These are phyloP conservation scores for Suillus subaureus DNA, from an alignment of 768 basidiomycete species.

Conservation along the genomic window DNA sequence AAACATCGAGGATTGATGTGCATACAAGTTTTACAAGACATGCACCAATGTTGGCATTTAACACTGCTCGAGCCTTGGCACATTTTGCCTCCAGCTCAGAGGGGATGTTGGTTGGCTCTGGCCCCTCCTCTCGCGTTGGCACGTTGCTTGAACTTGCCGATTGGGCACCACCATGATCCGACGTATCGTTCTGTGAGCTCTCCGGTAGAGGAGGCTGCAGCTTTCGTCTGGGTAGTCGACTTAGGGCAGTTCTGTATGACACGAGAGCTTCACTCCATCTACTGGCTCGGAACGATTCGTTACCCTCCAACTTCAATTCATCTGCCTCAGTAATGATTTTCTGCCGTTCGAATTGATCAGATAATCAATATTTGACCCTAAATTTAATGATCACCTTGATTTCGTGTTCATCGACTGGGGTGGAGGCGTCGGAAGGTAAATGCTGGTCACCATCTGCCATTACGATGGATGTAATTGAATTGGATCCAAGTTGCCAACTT, in stretches of 20 bases:
- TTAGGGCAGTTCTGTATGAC: slow-evolving; percentile 70
- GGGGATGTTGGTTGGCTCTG: slow-evolving; percentile 21
- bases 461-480: background rate
- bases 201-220: slow-evolving; percentile 19
- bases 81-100: slow-evolving; percentile 47
- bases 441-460: slow-evolving; percentile 9
- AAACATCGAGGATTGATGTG: slow-evolving; percentile 7
- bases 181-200: slow-evolving; percentile 23
- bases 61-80: slow-evolving; percentile 63
- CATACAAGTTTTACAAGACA: slow-evolving; percentile 80
- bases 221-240: slow-evolving; percentile 57
- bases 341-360: slow-evolving; percentile 31
- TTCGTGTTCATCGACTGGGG: background rate
- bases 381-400: slow-evolving; percentile 2
- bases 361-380: background rate
- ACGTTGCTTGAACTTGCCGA: slow-evolving; percentile 16
- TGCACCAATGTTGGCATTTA: slow-evolving; percentile 89
- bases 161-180: background rate
- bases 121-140: slow-evolving; percentile 16
- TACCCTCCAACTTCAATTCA: slow-evolving; percentile 74
- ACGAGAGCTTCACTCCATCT: slow-evolving; percentile 73
- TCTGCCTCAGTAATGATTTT: slow-evolving; percentile 52
- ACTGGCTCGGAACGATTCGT: slow-evolving; percentile 64
- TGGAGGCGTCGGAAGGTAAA: slow-evolving; percentile 1
- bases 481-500: background rate